Evolutionary conservation across 2,329 filamentous ascomycete species (phyloP).

Genomic region (Arachnomyces sp.): DNA sequence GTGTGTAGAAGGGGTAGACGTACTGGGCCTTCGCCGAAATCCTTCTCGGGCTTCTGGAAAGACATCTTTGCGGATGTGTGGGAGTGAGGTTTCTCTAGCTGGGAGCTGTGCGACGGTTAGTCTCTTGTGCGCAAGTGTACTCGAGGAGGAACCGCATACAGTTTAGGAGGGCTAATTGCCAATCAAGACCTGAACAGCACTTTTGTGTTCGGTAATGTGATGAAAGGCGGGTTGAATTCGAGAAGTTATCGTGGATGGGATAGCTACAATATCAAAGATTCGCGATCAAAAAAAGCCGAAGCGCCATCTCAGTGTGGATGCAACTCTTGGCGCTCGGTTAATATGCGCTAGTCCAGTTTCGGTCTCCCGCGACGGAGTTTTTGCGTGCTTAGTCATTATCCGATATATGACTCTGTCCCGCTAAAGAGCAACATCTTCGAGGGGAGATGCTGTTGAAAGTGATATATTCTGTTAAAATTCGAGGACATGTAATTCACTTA

Average conservation of each 20-base stretch:
- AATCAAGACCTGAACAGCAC: slow-evolving; percentile 74
- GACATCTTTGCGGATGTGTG: slow-evolving; percentile 57
- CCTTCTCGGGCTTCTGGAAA: slow-evolving; percentile 93
- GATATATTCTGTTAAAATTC: too few relatives aligned
- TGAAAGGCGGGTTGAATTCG: slow-evolving; percentile 46
- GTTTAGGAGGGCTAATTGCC: slow-evolving; percentile 29
- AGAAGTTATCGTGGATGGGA: neutral
- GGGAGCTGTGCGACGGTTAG: slow-evolving; percentile 9
- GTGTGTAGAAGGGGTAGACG: slow-evolving; percentile 28
- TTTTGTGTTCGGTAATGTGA: slow-evolving; percentile 67
- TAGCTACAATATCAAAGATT: neutral
- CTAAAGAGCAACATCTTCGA: neutral
- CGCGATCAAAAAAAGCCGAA: neutral
- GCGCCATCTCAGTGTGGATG: slow-evolving; percentile 5
- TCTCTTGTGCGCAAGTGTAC: slow-evolving; percentile 4
- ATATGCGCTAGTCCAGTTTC: slow-evolving; percentile 28
- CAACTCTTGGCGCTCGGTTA: slow-evolving; percentile 30
- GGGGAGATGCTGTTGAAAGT: too few relatives aligned
- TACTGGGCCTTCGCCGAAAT: slow-evolving; percentile 80
- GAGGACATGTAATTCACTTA: too few relatives aligned
- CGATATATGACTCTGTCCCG: neutral
- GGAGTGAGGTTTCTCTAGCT: slow-evolving; percentile 22
- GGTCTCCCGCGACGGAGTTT: slow-evolving; percentile 9
- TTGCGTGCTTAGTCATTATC: neutral
- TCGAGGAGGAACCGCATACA: neutral